Percentiles rank a stretch among this genome's conserved stretches.
These are phyloP conservation scores for Talaromyces rugulosus DNA, from an alignment of 2,329 filamentous ascomycete genomes.

Conservation along the genomic window DNA sequence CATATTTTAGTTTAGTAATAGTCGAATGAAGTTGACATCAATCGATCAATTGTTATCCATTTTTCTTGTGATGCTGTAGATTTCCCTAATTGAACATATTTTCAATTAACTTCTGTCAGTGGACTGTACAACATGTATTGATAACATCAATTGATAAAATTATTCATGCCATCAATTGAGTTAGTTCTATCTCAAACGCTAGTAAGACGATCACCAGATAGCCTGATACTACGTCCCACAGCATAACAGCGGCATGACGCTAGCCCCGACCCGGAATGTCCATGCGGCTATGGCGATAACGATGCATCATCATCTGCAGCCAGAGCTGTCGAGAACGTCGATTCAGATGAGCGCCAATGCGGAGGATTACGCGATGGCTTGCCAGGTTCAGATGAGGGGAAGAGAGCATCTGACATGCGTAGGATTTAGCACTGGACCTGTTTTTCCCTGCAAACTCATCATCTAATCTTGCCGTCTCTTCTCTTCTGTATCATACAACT, in stretches of 20 bases:
- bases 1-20: too few species aligned
- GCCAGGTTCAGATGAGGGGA: neutral
- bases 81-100: too few species aligned
- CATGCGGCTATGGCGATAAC: slow-evolving; percentile 5
- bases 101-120: too few species aligned
- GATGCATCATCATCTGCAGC: neutral
- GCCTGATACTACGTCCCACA: neutral
- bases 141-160: neutral
- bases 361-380: neutral
- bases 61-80: too few species aligned
- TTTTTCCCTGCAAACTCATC: neutral
- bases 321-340: neutral
- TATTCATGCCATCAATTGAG: neutral
- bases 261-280: slow-evolving; percentile 1
- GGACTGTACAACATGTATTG: neutral
- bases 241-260: slow-evolving; percentile 4
- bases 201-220: too few species aligned
- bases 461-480: neutral
- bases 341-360: neutral
- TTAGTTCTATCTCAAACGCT: too few species aligned
- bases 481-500: neutral
- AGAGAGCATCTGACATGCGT: neutral
- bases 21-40: too few species aligned
- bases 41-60: too few species aligned
- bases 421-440: neutral